Percentiles rank a stretch among this genome's conserved stretches.
Evolutionary conservation across 805 yeast genomes (phyloP).

Genomic region (Saccharomycopsis babjevae): DNA sequence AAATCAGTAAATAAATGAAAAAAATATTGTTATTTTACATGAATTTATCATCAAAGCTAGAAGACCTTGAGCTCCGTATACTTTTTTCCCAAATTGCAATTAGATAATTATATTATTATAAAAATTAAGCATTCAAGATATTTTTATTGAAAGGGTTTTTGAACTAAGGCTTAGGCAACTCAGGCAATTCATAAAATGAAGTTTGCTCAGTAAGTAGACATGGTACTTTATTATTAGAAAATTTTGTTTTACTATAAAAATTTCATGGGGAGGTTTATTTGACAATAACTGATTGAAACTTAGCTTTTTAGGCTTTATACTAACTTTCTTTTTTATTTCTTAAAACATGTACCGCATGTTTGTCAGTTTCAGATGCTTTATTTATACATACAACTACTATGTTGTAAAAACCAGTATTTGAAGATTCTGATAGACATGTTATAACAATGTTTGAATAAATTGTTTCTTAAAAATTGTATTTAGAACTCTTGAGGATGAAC

Average conservation of each 20-base stretch:
- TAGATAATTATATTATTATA: not conserved
- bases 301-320: not conserved
- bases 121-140: not conserved
- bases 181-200: conserved; percentile 17
- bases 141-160: not conserved
- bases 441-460: not conserved
- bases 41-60: no score
- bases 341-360: no score
- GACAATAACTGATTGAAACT: not conserved
- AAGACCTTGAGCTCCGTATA: no score
- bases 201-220: conserved; percentile 22
- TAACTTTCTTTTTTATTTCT: no score
- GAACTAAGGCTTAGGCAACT: not conserved
- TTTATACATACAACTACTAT: no score
- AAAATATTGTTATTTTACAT: no score
- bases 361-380: no score
- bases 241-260: not conserved
- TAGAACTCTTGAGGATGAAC: not conserved
- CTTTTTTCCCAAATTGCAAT: no score
- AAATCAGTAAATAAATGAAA: no score
- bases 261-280: no score
- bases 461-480: not conserved
- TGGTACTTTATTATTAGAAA: not conserved
- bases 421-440: not conserved
- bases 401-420: no score